Evolutionary conservation across 1,284 basidiomycete species (phyloP), one percentile per base, ranked within the genome.

Genomic region (Boletus semigastroideus): DNA sequence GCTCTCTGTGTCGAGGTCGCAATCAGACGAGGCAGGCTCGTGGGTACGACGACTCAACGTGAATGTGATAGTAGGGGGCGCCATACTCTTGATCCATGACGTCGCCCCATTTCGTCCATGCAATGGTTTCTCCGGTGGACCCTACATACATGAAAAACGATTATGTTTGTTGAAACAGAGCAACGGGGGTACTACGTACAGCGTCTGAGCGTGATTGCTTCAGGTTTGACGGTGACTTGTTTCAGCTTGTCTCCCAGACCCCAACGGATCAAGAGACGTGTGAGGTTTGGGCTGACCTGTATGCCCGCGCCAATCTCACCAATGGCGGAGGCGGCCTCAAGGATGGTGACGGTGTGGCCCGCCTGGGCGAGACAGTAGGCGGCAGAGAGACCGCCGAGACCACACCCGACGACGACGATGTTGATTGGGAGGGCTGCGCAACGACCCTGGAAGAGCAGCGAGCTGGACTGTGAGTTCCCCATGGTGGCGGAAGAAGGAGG

Each of bases 61-160:
- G 79, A 28, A 82, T 72, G 56, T 80, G 77, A 59, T 78, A 81
- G 55, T 80, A 82, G 0, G 81, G 81, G 2, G 77, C 70, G 9
- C 74, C 77, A 46, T 78, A 69, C 10, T 72, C 67, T 10, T 66
- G 55, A 36, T 74, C 73, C 64, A 79, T 74, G 5, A 55, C 60
- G 16, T 70, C 63, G 16, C 74, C 75, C 70, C 73, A 76, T 49
- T 58, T 64, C 13, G 72, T 77, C 68, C 73, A 75, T 14, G 74
- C 80, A 9, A 80, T 59, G 1, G 68, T 68, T 52, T 78, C 74
- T 9, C 76, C 78, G 17, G 64, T 72, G 22, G 63, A 64, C 65
- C 76, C 75, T 60, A 22, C 22, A 36, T 12, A 2, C n/a, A n/a
- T n/a, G n/a, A n/a, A 16, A n/a, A 2, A 17, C 4, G 30, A 9